Percentiles rank a stretch among this genome's conserved stretches.
These are phyloP conservation scores for Exophiala aquamarina DNA, from an alignment of 2,329 filamentous ascomycete genomes.

Conservation along the genomic window DNA sequence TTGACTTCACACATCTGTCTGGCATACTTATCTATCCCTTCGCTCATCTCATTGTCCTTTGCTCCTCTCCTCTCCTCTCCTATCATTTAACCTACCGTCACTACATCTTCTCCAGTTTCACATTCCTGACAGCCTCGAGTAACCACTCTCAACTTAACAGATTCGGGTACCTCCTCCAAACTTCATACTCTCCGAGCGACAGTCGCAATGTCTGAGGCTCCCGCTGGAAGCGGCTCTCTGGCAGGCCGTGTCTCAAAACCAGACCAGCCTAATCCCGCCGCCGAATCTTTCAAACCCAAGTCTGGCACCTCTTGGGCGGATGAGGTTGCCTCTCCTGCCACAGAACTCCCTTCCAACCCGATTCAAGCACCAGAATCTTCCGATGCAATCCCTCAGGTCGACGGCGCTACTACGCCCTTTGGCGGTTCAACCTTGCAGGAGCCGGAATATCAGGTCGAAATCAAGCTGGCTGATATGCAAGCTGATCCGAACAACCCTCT, in stretches of 20 bases:
- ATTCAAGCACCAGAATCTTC: conserved; percentile 2
- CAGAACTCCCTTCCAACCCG: conserved; percentile 21
- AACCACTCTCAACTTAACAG: too few relatives aligned
- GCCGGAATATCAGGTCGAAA: conserved; percentile 82
- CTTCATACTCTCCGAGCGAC: not conserved
- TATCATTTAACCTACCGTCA: too few relatives aligned
- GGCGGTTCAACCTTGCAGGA: conserved; percentile 62
- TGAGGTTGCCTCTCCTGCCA: conserved; percentile 35
- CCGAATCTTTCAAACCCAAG: conserved; percentile 23
- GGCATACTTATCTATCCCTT: too few relatives aligned
- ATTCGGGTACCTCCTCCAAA: too few relatives aligned
- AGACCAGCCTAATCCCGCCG: conserved; percentile 29
- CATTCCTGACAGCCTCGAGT: too few relatives aligned
- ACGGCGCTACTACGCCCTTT: conserved; percentile 39
- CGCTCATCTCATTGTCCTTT: too few relatives aligned
- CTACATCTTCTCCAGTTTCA: too few relatives aligned
- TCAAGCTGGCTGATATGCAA: conserved; percentile 88
- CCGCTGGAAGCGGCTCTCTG: conserved; percentile 41
- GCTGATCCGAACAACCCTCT: conserved; percentile 83
- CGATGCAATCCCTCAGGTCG: conserved; percentile 32
- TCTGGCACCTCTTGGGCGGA: conserved; percentile 41
- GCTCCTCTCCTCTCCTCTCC: too few relatives aligned
- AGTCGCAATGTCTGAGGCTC: conserved; percentile 38
- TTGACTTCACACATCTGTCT: too few relatives aligned
- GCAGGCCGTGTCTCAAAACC: conserved; percentile 50